Evolutionary conservation across 495 filamentous ascomycete genomes (phyloP).

Genomic region (Haplographium delicatum): DNA sequence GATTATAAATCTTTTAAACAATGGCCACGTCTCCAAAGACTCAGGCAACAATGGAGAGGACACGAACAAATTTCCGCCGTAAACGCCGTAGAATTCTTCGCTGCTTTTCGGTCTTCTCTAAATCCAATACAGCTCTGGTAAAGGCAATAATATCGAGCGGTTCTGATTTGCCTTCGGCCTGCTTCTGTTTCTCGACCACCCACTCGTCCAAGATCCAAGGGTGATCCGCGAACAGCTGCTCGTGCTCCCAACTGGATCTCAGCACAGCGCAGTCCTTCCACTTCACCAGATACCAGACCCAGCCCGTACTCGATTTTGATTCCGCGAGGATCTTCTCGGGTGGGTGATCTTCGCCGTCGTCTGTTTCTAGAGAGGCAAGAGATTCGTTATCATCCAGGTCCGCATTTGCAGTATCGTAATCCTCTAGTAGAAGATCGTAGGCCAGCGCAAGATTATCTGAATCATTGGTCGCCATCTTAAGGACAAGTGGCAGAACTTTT

Average conservation of each 20-base stretch:
- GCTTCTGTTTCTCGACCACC: slow-evolving; percentile 18
- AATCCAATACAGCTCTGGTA: slow-evolving; percentile 10
- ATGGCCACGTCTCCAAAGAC: slow-evolving; percentile 7
- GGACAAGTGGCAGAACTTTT: slow-evolving; percentile 5
- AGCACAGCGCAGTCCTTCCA: slow-evolving; percentile 27
- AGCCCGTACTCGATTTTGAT: slow-evolving; percentile 1
- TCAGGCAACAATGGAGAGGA: slow-evolving; percentile 23
- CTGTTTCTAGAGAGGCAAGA: slow-evolving; percentile 21
- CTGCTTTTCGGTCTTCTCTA: slow-evolving; percentile 15
- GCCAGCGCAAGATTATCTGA: too few relatives aligned
- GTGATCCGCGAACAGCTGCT: slow-evolving; percentile 6
- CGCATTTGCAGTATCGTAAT: not conserved
- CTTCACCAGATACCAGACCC: slow-evolving; percentile 27
- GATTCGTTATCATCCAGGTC: slow-evolving; percentile 22
- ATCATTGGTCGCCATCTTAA: slow-evolving; percentile 12
- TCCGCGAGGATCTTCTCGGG: slow-evolving; percentile 25
- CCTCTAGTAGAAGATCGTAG: not conserved
- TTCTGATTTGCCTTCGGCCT: slow-evolving; percentile 15
- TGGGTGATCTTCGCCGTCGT: slow-evolving; percentile 22
- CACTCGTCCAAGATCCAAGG: slow-evolving; percentile 17
- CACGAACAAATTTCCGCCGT: slow-evolving; percentile 14
- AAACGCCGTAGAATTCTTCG: slow-evolving; percentile 20
- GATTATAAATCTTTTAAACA: too few relatives aligned
- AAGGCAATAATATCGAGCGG: slow-evolving; percentile 20
- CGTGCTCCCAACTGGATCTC: slow-evolving; percentile 23